These are phyloP conservation scores for Salix caprea DNA, from an alignment of 345 rosid species.

Conservation along the genomic window DNA sequence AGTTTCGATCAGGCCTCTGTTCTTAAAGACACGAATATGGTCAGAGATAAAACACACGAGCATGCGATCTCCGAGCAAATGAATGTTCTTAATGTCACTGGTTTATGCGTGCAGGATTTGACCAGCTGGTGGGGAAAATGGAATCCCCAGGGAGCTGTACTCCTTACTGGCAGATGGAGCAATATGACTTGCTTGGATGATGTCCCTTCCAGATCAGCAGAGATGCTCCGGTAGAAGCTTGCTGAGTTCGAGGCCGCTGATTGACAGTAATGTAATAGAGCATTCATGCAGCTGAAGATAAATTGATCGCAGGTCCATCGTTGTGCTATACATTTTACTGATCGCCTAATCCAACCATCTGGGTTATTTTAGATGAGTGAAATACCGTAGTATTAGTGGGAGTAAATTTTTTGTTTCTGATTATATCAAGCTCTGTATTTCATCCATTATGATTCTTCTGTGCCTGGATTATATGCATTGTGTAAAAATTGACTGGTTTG, in stretches of 20 bases:
- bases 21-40: not conserved
- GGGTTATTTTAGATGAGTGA: too few relatives aligned
- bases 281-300: not conserved
- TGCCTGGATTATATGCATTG: too few relatives aligned
- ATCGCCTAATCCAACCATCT: not conserved
- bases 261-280: not conserved
- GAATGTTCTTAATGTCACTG: not conserved
- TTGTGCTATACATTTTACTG: not conserved
- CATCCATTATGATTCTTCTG: too few relatives aligned
- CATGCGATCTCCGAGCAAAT: not conserved
- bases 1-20: not conserved
- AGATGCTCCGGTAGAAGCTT: not conserved
- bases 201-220: not conserved
- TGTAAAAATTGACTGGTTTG: too few relatives aligned
- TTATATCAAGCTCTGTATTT: too few relatives aligned
- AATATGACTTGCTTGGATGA: conserved; percentile 20
- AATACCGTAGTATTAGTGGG: not conserved
- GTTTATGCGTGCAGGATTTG: conserved; percentile 40
- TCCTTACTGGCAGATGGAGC: conserved; percentile 23
- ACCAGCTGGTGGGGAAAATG: conserved; percentile 40
- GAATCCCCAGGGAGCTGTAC: conserved; percentile 22
- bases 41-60: not conserved
- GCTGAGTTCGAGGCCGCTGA: not conserved
- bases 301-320: not conserved
- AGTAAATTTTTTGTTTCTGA: not conserved